A percentile compares a stretch with the other conserved stretches of the same genome.
These are phyloP conservation scores for Colletotrichum nymphaeae DNA, from an alignment of 2,329 filamentous ascomycete species.

Conservation along the genomic window DNA sequence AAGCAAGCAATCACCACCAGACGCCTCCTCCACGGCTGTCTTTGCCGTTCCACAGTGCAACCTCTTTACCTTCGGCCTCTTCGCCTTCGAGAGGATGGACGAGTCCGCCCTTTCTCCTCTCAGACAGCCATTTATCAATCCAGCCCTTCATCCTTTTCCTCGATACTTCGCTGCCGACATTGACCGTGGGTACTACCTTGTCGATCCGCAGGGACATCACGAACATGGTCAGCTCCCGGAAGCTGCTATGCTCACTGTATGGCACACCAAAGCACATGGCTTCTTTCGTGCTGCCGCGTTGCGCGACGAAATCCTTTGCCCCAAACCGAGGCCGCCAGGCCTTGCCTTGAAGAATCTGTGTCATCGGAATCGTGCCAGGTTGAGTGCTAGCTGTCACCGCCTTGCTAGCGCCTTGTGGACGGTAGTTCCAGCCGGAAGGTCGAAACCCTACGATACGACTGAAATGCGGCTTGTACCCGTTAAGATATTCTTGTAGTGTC, in stretches of 20 bases:
- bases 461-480: conserved; percentile 83
- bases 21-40: conserved; percentile 50
- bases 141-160: conserved; percentile 72
- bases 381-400: conserved; percentile 65
- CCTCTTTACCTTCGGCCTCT: conserved; percentile 44
- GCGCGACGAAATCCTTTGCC: conserved; percentile 78
- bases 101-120: conserved; percentile 67
- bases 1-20: conserved; percentile 48
- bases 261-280: conserved; percentile 93
- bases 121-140: conserved; percentile 71
- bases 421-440: conserved; percentile 94
- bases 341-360: conserved; percentile 65
- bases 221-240: conserved; percentile 94
- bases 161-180: conserved; percentile 72
- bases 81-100: conserved; percentile 57
- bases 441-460: conserved; percentile 89
- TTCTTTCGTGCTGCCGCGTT: conserved; percentile 84
- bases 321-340: conserved; percentile 83
- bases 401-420: conserved; percentile 66
- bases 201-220: conserved; percentile 88
- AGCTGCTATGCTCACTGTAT: conserved; percentile 96
- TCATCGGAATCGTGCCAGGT: conserved; percentile 61
- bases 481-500: conserved; percentile 89
- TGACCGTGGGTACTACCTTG: conserved; percentile 93
- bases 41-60: conserved; percentile 53